Evolutionary conservation across 2,329 filamentous ascomycete genomes (phyloP).

Genomic region (Microascus cirrosus): DNA sequence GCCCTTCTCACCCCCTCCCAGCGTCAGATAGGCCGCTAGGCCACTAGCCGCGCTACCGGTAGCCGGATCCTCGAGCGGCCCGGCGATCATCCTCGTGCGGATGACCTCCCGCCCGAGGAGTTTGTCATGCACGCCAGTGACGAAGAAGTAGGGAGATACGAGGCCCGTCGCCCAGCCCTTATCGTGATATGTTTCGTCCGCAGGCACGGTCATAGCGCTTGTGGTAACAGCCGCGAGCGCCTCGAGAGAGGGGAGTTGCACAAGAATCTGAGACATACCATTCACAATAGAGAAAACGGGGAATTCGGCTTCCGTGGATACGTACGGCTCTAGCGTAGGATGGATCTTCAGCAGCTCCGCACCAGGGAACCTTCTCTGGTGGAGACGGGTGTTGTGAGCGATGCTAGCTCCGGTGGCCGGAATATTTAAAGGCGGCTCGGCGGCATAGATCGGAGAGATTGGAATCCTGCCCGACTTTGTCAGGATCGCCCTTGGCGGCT

Average conservation of each 20-base stretch:
- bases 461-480: constrained; percentile 48
- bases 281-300: constrained; percentile 54
- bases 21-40: constrained; percentile 40
- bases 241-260: constrained; percentile 49
- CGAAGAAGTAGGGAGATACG: constrained; percentile 48
- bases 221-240: constrained; percentile 34
- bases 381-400: constrained; percentile 56
- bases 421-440: constrained; percentile 29
- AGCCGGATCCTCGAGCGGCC: constrained; percentile 43
- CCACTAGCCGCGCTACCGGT: constrained; percentile 53
- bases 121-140: constrained; percentile 20
- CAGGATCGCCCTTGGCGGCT: constrained; percentile 25
- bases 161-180: constrained; percentile 44
- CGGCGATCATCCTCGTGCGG: constrained; percentile 49
- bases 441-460: constrained; percentile 27
- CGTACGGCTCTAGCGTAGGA: not conserved
- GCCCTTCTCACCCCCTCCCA: constrained; percentile 22
- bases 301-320: constrained; percentile 21
- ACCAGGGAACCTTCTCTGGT: constrained; percentile 27
- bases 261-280: constrained; percentile 63
- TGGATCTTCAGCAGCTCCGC: constrained; percentile 11
- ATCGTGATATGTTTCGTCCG: constrained; percentile 27
- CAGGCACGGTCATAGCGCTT: constrained; percentile 19
- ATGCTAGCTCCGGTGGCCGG: constrained; percentile 40
- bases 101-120: constrained; percentile 22